A percentile compares a stretch with the other conserved stretches of the same genome.
Conservation (phyloP, 139 green algal genomes). For the Pseudopediastrum boryanum region DNA sequence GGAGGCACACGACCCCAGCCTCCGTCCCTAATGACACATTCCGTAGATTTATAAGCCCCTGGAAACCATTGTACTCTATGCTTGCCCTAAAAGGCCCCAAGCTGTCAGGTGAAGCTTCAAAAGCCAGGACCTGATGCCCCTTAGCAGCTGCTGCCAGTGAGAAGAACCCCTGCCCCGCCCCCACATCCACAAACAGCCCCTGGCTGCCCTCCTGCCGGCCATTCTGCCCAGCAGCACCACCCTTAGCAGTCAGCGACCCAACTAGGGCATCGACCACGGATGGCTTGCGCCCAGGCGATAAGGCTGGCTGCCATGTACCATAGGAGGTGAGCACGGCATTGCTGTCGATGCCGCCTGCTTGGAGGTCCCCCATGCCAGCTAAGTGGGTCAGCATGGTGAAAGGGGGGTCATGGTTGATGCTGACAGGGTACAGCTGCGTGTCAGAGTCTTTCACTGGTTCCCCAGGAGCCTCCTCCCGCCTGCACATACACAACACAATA, state of each 20-base stretch:
- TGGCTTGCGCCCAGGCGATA: slow-evolving; percentile 46
- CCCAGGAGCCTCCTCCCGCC: too few relatives aligned
- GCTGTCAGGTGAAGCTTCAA: slow-evolving; percentile 66
- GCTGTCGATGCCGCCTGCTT: slow-evolving; percentile 68
- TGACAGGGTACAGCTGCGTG: slow-evolving; percentile 78
- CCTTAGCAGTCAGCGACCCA: slow-evolving; percentile 56
- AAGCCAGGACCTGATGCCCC: slow-evolving; percentile 73
- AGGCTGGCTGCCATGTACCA: slow-evolving; percentile 76
- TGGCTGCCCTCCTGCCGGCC: slow-evolving; percentile 32
- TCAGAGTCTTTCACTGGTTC: too few relatives aligned
- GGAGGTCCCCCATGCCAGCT: slow-evolving; percentile 55
- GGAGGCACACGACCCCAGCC: slow-evolving; percentile 44
- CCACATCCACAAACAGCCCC: slow-evolving; percentile 77
- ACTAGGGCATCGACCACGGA: slow-evolving; percentile 80
- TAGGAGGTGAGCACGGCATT: slow-evolving; percentile 60
- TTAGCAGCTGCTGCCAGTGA: slow-evolving; percentile 76
- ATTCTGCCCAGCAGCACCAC: slow-evolving; percentile 4
- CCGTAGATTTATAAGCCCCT: slow-evolving; percentile 53
- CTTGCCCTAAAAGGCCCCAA: slow-evolving; percentile 60
- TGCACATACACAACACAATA: too few relatives aligned
- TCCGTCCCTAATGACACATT: slow-evolving; percentile 54
- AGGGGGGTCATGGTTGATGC: slow-evolving; percentile 62
- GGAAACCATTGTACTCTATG: slow-evolving; percentile 76
- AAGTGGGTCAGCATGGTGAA: slow-evolving; percentile 79
- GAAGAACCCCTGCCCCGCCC: slow-evolving; percentile 78